Evolutionary conservation across 306 rosid species (phyloP), one percentile per base, ranked within the genome.

Genomic region (Quercus ilex): DNA sequence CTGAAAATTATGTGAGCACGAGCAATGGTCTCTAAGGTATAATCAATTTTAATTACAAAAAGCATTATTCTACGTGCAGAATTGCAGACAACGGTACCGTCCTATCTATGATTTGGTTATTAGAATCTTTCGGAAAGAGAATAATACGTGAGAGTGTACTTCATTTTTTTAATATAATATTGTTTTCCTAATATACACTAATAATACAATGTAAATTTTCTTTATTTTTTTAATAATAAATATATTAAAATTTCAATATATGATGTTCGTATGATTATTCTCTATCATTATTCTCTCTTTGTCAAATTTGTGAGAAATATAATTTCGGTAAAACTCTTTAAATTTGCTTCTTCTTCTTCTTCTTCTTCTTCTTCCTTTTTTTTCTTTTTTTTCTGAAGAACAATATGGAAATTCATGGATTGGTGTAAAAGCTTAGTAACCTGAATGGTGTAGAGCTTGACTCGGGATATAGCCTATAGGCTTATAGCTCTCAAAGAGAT

Each of bases 231-330:
- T 12, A 2, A 38, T 7, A 38, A 38, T 38, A 38, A 8, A 38
- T 38, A 38, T 8, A 38, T 7, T 7, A 38, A 0, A 38, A 38
- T 38, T 38, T 38, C 0, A 38, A 7, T 38, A 7, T 7, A 38
- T 1, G 0, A 38, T 7, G 0, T 1, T 0, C 7, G 2, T 1
- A 2, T 7, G 10, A 38, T 6, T 35, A 7, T 38, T 38, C 0
- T 38, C 7, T 7, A 38, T 38, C 2, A 38, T 38, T 38, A 12
- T 49, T 10, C 3, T 49, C 12, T 49, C 1, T 0, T 9, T 49
- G 17, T 49, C 5, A 49, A 12, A 49, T 49, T 10, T 49, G 15
- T 49, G 17, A 49, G 53, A 49, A 10, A 49, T 12, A 3, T 49
- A 49, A 49, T 49, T 49, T 3, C 15, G 0, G 12, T 4, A 23